Evolutionary conservation across 179 eudicot species (phyloP), one percentile per base, ranked within the genome.

Genomic region (Patellifolia procumbens): DNA sequence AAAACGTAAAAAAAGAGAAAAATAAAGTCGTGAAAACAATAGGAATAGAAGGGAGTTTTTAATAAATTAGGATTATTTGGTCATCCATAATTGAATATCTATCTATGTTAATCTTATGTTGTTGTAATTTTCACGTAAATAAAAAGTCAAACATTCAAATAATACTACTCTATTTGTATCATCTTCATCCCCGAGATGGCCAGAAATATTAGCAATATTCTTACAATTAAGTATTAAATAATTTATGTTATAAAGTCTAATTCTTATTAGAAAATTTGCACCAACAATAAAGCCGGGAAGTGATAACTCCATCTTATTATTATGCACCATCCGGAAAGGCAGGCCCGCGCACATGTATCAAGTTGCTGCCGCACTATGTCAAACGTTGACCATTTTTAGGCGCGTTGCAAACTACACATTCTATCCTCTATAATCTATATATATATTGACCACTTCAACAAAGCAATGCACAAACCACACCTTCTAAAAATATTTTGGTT

Each of bases 331-430:
- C 20, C 55, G 34, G 17, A 20, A 65, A 66, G 1, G 2, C 26
- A 7, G 42, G 34, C 31, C 52, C 59, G 62, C 19, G 13, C 75
- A 37, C 76, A 62, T 55, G 52, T 68, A 45, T n/a, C n/a, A n/a
- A n/a, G 65, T 42, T 16, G 60, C 48, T 37, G 46, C 68, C 48
- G 48, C 61, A 34, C 22, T 26, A 61, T 12, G 69, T 78, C 84
- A 78, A 78, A 64, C 60, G 76, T 78, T 78, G 81, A 78, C 81
- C 79, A 42, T 58, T 34, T 59, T 76, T 70, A 3, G 56, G 37
- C 71, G 13, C 64, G 15, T 74, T 48, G 15, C 42, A 32, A n/a
- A n/a, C n/a, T n/a, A n/a, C n/a, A n/a, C n/a, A 45, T 7, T 8
- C 22, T 0, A 19, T 20, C 16, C 19, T 20, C 24, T 16, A 17